These are phyloP conservation scores for Phyllosticta paracitricarpa DNA, from an alignment of 2,329 filamentous ascomycete species.

Conservation along the genomic window DNA sequence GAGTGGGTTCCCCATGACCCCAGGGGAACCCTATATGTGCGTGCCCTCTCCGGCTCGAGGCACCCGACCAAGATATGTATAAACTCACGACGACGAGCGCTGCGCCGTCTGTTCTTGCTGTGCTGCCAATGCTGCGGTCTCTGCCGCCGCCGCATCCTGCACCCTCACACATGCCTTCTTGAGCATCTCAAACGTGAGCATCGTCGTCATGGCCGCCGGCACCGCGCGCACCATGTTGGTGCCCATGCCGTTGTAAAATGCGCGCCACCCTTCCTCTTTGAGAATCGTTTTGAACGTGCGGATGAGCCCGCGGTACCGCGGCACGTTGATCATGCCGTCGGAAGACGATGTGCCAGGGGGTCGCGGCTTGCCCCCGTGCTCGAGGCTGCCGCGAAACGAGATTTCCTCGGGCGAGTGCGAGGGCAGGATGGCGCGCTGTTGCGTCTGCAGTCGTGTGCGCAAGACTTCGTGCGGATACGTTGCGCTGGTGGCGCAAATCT, in stretches of 20 bases:
- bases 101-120: not conserved
- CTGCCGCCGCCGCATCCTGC: slow-evolving; percentile 1
- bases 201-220: slow-evolving; percentile 90
- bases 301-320: slow-evolving; percentile 65
- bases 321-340: slow-evolving; percentile 46
- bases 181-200: slow-evolving; percentile 88
- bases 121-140: not conserved
- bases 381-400: slow-evolving; percentile 31
- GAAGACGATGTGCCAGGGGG: slow-evolving; percentile 39
- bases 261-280: slow-evolving; percentile 84
- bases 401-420: slow-evolving; percentile 39
- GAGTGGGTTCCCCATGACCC: no score
- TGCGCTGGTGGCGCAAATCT: slow-evolving; percentile 84
- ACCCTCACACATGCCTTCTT: slow-evolving; percentile 33
- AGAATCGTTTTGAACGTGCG: slow-evolving; percentile 78
- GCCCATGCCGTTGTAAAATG: slow-evolving; percentile 94
- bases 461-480: slow-evolving; percentile 98
- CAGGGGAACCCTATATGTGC: no score
- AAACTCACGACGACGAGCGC: not conserved
- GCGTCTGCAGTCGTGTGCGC: slow-evolving; percentile 85
- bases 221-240: slow-evolving; percentile 96
- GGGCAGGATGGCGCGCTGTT: slow-evolving; percentile 56
- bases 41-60: no score
- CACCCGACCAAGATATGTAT: not conserved
- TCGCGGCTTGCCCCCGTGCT: slow-evolving; percentile 33